Base-by-base conservation (phyloP, 257 asterid species). In the Solanum appendiculatum region DNA sequence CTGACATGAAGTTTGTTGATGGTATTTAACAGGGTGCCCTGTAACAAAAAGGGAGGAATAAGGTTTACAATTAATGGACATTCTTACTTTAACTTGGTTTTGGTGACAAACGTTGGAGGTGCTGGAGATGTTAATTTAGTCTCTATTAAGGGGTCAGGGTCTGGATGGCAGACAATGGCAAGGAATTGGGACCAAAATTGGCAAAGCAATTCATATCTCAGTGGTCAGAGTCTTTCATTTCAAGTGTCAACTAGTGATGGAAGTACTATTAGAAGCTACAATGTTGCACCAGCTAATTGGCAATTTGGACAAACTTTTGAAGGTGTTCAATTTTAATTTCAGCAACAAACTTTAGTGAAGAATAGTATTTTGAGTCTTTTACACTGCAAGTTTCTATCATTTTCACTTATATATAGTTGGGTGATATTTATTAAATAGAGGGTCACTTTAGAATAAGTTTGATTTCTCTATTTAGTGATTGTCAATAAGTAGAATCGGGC, bases 31-130 rank as follows among this genome's bases (percentile, higher is more conserved):
- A 46, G 66, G 86, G 96, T 92, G 39, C 88, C 94, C 9, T 92
- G 96, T 77, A 48, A 66, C 2, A 93, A 93, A 87, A 94, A 92
- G 81, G 93, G 94, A 20, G 94, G 94, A 80, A 86, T 93, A 86
- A 89, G 95, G 78, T 92, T 93, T 70, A 94, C 95, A 33, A 90
- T 94, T 88, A 94, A 94, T 34, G 97, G 95, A 0, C 93, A 94
- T 88, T 89, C 94, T 13, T 93, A 87, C 88, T 94, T 94, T 89
- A 94, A 93, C 92, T 85, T 94, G 34, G 92, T 92, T 15, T 39
- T 93, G 77, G 83, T 93, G 29, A 90, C 94, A 40, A 93, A 94
- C 40, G 95, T n/a, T n/a, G n/a, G n/a, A n/a, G n/a, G n/a, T n/a
- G n/a, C n/a, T n/a, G n/a, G 85, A 1, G 97, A 94, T 2, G 92